Percentiles rank a stretch among this genome's conserved stretches.
Evolutionary conservation across 257 asterid genomes (phyloP).

Genomic region (Primulina eburnea): DNA sequence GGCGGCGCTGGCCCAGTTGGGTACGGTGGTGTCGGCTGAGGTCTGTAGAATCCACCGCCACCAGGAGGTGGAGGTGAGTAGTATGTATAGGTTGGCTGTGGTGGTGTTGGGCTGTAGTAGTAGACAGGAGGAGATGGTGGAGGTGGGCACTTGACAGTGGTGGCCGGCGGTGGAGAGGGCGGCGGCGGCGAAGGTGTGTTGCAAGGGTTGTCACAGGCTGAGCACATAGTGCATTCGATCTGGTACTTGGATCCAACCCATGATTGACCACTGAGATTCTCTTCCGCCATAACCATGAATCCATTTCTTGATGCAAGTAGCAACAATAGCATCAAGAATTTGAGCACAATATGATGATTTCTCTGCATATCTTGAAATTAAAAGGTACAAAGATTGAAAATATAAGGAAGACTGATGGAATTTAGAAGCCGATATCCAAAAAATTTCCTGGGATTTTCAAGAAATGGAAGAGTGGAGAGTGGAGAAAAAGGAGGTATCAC

Average conservation of each 20-base stretch:
- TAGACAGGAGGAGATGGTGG: constrained; percentile 62
- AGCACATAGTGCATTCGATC: constrained; percentile 89
- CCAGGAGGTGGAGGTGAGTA: constrained; percentile 50
- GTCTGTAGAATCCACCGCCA: constrained; percentile 36
- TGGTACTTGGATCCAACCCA: constrained; percentile 89
- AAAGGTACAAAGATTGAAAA: not conserved
- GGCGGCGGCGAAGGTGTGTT: constrained; percentile 59
- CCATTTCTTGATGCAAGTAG: constrained; percentile 25
- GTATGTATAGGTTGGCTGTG: constrained; percentile 33
- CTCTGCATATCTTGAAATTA: constrained; percentile 42
- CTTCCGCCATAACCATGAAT: constrained; percentile 16
- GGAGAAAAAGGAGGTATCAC: not conserved
- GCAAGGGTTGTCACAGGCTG: constrained; percentile 93
- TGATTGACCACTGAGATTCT: constrained; percentile 13
- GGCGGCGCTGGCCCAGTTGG: constrained; percentile 71
- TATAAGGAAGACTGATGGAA: not conserved
- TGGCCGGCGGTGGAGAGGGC: constrained; percentile 31
- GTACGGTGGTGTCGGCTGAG: constrained; percentile 44
- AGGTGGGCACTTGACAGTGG: constrained; percentile 60
- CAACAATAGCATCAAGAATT: constrained; percentile 22
- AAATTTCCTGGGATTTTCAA: not conserved
- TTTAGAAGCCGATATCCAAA: not conserved
- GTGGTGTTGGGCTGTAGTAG: constrained; percentile 57
- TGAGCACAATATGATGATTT: constrained; percentile 14
- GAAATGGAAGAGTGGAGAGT: constrained; percentile 10